Percentiles rank a stretch among this genome's conserved stretches.
Evolutionary conservation across 306 rosid genomes (phyloP).

Genomic region (Dryas drummondii): DNA sequence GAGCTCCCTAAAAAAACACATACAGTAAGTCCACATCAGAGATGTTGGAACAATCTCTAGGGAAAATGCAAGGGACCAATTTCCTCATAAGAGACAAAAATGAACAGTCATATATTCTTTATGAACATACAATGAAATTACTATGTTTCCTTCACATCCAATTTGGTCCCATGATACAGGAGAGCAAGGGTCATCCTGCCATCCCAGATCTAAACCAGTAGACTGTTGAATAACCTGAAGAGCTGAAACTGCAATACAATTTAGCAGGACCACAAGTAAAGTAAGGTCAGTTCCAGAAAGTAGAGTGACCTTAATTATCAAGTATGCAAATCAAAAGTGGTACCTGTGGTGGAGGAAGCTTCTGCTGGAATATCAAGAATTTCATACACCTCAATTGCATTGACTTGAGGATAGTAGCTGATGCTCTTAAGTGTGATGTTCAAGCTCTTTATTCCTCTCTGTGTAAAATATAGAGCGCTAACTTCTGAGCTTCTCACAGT

Average conservation of each 20-base stretch:
- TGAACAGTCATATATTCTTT: background rate
- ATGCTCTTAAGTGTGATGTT: conserved; percentile 59
- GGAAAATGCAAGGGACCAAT: background rate
- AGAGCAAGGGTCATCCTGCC: conserved; percentile 97
- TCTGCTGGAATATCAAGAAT: conserved; percentile 70
- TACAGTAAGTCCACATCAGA: background rate
- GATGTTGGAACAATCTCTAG: background rate
- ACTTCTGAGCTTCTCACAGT: conserved; percentile 54
- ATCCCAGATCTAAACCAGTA: conserved; percentile 73
- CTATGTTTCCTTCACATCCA: conserved; percentile 77
- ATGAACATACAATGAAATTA: conserved; percentile 63
- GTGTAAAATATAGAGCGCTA: conserved; percentile 51
- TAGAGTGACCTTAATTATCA: background rate
- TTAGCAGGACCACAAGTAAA: conserved; percentile 14
- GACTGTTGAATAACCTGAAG: conserved; percentile 79
- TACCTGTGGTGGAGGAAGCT: conserved; percentile 92
- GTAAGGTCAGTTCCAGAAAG: conserved; percentile 16
- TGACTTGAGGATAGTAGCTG: conserved; percentile 75
- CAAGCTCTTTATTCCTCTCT: conserved; percentile 52
- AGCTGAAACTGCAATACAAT: conserved; percentile 76
- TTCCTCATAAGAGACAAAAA: background rate
- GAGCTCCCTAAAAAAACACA: conserved; percentile 54
- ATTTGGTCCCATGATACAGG: conserved; percentile 74
- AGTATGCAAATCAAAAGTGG: conserved; percentile 3
- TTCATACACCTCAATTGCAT: conserved; percentile 83